Base-by-base conservation (phyloP, 805 yeast species). In the Ogataea corticis region DNA sequence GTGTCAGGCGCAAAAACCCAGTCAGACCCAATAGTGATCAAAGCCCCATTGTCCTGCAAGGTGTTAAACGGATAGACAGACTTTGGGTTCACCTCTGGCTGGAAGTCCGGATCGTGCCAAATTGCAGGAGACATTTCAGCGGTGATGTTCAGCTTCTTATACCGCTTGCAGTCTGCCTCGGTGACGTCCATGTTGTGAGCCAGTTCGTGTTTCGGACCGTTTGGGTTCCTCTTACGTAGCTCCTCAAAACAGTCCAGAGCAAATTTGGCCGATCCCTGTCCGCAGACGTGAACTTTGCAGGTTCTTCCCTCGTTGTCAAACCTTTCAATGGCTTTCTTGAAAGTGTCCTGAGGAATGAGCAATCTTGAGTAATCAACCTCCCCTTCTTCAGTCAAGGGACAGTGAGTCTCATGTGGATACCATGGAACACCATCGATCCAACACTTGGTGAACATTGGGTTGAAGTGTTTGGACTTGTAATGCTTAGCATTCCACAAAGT, bases 381-480 rank as follows among this genome's bases (percentile, higher is more conserved):
- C 15, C 54, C 61, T 3, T 56, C 57, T 28, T 46, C 49, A 2
- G 49, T 48, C 32, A 58, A 41, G 9, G 58, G 53, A 40, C 57
- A 54, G 32, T 58, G 59, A 16, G 61, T 52, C 29, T 55, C 50
- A 35, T 58, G 55, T 28, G 59, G 58, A 33, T 42, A 48, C 61
- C 62, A 56, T 23, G 62, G 62, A 17, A 58, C 62, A 45, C 62
- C 62, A 42, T 58, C 62, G 27, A 58, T 42, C 62, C 62, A 58
- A 41, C 53, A 56, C 42, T 58, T 56, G 34, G 58, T 49, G 43
- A 47, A 50, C 53, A 52, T 51, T 13, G 62, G 61, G 33, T 58
- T 54, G 48, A 56, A 55, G 38, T 58, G 62, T 42, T 58, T 58
- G 19, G 52, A 42, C 45, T 58, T 58, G 43, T 52, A 58, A 33